A percentile compares a stretch with the other conserved stretches of the same genome.
These are phyloP conservation scores for Coemansia sp. DNA, from an alignment of 192 early-diverging fungal genomes.

Conservation along the genomic window DNA sequence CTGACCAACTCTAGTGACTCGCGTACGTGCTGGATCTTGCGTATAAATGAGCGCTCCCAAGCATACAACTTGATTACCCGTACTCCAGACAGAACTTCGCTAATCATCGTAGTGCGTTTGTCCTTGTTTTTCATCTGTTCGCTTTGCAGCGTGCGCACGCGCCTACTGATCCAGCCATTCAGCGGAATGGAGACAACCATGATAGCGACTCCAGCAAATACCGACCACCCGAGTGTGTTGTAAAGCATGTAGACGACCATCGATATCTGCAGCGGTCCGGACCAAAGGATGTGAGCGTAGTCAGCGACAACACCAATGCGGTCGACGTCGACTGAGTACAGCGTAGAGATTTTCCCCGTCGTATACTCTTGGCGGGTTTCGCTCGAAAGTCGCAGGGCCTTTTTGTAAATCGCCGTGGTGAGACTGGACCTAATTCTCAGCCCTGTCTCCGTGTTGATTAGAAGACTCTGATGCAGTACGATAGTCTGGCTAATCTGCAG, in stretches of 20 bases:
- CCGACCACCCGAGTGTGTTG: constrained; percentile 75
- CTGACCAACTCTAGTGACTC: constrained; percentile 75
- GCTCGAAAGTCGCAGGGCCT: constrained; percentile 78
- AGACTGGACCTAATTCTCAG: constrained; percentile 71
- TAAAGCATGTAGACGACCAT: constrained; percentile 77
- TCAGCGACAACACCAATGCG: constrained; percentile 62
- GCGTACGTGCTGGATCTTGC: constrained; percentile 62
- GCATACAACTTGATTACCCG: constrained; percentile 96
- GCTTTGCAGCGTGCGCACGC: constrained; percentile 68
- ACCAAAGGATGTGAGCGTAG: constrained; percentile 75
- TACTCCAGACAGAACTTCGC: constrained; percentile 88
- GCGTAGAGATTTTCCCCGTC: constrained; percentile 71
- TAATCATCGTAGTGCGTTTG: constrained; percentile 66
- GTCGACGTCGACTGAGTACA: constrained; percentile 67
- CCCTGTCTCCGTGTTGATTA: constrained; percentile 68
- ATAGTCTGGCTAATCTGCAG: constrained; percentile 73
- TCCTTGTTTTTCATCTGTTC: constrained; percentile 89
- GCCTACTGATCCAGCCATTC: constrained; percentile 64
- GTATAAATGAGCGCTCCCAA: constrained; percentile 83
- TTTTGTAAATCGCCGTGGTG: constrained; percentile 81
- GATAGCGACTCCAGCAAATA: constrained; percentile 81
- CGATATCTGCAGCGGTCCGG: constrained; percentile 75
- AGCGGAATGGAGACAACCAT: constrained; percentile 82
- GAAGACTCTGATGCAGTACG: constrained; percentile 87
- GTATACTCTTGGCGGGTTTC: constrained; percentile 75